phyloP scores from a whole-genome alignment of 1,284 basidiomycete genomes.

The Apiotrichum domesticum region DNA sequence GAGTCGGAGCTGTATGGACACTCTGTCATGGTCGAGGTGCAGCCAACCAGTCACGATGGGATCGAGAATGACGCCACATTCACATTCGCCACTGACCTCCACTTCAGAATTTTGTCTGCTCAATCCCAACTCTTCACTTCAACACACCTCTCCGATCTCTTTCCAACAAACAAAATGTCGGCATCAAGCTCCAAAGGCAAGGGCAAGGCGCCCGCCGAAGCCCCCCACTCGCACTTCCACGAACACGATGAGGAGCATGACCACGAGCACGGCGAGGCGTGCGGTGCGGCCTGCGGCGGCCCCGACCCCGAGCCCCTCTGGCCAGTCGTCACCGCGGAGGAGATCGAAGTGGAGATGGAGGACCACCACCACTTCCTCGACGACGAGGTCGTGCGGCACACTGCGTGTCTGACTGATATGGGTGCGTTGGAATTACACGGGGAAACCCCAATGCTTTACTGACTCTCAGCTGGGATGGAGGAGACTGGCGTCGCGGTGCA shows the following conservation, averaged over 20 bases:
- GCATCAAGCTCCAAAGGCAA: slow-evolving; percentile 6
- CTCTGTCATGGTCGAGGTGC: no score
- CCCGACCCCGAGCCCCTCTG: slow-evolving; percentile 1
- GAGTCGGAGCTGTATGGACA: no score
- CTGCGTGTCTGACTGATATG: slow-evolving; percentile 21
- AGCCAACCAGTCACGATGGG: no score
- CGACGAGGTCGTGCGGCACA: slow-evolving; percentile 9
- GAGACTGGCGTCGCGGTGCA: slow-evolving; percentile 21
- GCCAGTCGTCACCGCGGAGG: slow-evolving; percentile 18
- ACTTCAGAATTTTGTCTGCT: no score
- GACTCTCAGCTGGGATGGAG: slow-evolving; percentile 11
- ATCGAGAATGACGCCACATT: no score
- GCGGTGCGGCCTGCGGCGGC: background rate
- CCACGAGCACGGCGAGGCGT: slow-evolving; percentile 1
- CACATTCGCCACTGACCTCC: no score
- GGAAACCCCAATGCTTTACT: background rate
- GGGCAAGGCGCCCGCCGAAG: slow-evolving; percentile 2
- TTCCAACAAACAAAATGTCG: background rate
- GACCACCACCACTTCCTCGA: slow-evolving; percentile 20
- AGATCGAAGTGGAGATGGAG: slow-evolving; percentile 21
- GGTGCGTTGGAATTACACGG: slow-evolving; percentile 13
- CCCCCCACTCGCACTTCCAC: background rate
- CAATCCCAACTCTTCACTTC: no score
- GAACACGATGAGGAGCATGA: slow-evolving; percentile 5
- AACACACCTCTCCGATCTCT: no score